Conservation (phyloP, 768 basidiomycete genomes). For the Tremella yokohamensis region DNA sequence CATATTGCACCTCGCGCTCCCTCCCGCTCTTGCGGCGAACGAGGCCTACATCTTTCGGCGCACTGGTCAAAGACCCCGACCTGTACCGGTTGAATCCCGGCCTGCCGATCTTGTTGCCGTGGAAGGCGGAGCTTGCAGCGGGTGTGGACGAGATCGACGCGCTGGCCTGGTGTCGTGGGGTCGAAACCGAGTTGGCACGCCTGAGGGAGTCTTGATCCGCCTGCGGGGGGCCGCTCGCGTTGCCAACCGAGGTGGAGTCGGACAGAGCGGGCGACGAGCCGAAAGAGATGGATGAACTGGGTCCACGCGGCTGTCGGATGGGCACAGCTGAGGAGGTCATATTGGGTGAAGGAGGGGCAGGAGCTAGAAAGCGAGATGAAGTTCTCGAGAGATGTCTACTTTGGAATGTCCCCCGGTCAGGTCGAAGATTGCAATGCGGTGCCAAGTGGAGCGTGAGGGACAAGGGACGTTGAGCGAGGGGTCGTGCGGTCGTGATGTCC, state of each 20-base stretch:
- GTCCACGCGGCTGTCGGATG: constrained; percentile 42
- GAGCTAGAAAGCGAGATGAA: not conserved
- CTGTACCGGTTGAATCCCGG: constrained; percentile 26
- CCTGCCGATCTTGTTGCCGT: constrained; percentile 16
- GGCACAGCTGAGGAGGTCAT: constrained; percentile 14
- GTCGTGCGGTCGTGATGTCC: too few species aligned
- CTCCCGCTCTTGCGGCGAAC: constrained; percentile 25
- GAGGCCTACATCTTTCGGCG: constrained; percentile 14
- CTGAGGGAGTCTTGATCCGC: constrained; percentile 37
- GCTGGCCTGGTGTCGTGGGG: constrained; percentile 29
- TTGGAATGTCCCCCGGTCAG: too few species aligned
- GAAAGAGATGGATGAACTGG: constrained; percentile 31
- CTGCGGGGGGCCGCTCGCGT: constrained; percentile 22
- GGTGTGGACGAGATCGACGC: constrained; percentile 37
- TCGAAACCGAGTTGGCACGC: constrained; percentile 35
- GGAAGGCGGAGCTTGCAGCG: constrained; percentile 33
- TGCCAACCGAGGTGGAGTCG: constrained; percentile 6
- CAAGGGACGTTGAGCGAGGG: too few species aligned
- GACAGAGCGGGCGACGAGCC: constrained; percentile 15
- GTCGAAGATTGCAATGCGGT: too few species aligned
- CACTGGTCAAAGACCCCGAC: constrained; percentile 32
- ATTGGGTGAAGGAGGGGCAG: not conserved
- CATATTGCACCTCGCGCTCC: constrained; percentile 21
- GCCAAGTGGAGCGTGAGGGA: too few species aligned
- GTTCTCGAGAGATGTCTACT: too few species aligned